A percentile compares a stretch with the other conserved stretches of the same genome.
These are phyloP conservation scores for Gentiana straminea DNA, from an alignment of 257 asterid genomes.

Conservation along the genomic window DNA sequence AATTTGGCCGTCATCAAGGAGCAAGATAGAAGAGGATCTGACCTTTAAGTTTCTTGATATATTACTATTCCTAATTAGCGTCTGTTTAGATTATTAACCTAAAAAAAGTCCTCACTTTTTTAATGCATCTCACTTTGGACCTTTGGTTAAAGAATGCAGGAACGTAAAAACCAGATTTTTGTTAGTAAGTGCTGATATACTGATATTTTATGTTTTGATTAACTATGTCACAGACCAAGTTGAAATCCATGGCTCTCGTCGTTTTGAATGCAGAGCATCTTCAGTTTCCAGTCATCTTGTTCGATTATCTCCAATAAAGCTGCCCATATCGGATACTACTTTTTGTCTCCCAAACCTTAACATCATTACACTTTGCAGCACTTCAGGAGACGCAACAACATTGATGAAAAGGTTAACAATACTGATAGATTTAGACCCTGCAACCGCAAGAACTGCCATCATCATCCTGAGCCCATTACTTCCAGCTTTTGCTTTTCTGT, in stretches of 20 bases:
- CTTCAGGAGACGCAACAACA: conserved; percentile 7
- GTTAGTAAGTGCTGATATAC: no score
- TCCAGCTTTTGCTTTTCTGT: conserved; percentile 67
- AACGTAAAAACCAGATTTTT: no score
- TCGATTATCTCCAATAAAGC: conserved; percentile 15
- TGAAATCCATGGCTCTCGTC: conserved; percentile 4
- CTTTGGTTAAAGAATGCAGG: no score
- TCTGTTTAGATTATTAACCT: no score
- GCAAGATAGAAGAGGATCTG: no score
- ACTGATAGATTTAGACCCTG: conserved; percentile 68
- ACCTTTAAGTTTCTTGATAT: no score
- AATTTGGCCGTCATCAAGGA: no score
- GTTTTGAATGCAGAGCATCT: not conserved
- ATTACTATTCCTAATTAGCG: no score
- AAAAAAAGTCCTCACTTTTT: no score
- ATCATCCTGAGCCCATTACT: conserved; percentile 60
- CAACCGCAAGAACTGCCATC: conserved; percentile 56
- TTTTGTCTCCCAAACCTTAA: no score
- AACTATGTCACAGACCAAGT: conserved; percentile 14
- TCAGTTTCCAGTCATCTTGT: conserved; percentile 13
- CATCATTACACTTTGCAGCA: not conserved
- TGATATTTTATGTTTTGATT: no score
- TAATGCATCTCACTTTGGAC: no score
- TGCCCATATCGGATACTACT: conserved; percentile 8
- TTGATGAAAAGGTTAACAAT: conserved; percentile 19